phyloP scores from a whole-genome alignment of 768 basidiomycete species.

The Suillus cothurnatus region DNA sequence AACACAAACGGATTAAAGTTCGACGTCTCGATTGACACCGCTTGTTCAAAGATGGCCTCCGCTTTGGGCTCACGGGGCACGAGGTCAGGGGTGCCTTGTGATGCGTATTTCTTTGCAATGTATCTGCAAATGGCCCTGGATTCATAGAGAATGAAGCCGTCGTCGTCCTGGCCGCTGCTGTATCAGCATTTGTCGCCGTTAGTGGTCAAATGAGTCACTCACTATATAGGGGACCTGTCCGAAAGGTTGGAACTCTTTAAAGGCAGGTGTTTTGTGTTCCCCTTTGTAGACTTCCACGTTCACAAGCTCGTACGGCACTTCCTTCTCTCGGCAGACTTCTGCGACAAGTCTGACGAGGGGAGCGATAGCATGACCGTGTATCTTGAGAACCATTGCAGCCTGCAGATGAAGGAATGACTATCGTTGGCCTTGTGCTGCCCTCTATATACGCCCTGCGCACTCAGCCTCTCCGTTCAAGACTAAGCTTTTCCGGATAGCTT shows the following conservation, averaged over 20 bases:
- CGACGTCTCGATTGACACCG: conserved; percentile 30
- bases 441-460: not conserved
- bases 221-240: conserved; percentile 37
- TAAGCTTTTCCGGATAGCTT: not conserved
- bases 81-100: conserved; percentile 47
- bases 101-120: conserved; percentile 50
- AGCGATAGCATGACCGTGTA: conserved; percentile 17
- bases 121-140: conserved; percentile 58
- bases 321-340: conserved; percentile 16
- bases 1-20: conserved; percentile 55
- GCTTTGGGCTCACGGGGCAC: conserved; percentile 44
- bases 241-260: conserved; percentile 33
- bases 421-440: not conserved
- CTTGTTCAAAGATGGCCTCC: conserved; percentile 47
- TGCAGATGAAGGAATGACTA: not conserved
- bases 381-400: conserved; percentile 18
- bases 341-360: conserved; percentile 21
- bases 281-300: conserved; percentile 19
- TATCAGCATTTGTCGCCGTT: not conserved
- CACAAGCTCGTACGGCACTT: conserved; percentile 23
- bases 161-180: conserved; percentile 43
- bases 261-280: conserved; percentile 24
- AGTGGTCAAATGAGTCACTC: not conserved
- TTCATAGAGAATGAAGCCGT: conserved; percentile 59
- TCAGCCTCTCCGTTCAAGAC: not conserved